Conservation (phyloP, 768 basidiomycete genomes). For the Boletus subcaerulescens region DNA sequence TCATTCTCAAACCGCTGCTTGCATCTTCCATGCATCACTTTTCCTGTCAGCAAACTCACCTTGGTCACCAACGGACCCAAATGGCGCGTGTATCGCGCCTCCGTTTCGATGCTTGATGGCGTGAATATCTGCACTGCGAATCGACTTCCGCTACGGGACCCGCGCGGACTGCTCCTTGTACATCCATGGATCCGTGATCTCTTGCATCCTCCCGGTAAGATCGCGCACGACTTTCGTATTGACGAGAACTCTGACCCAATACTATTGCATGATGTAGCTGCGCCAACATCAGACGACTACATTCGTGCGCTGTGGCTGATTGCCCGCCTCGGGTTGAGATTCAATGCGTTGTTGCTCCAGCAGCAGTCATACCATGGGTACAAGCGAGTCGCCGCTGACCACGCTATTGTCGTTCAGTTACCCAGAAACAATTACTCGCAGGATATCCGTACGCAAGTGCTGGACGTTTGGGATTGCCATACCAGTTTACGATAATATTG, state of each 20-base stretch:
- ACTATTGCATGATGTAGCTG: not conserved
- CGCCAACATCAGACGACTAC: not conserved
- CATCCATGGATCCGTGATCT: constrained; percentile 4
- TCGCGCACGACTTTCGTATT: not conserved
- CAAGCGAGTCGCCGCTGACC: constrained; percentile 7
- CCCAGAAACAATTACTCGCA: not conserved
- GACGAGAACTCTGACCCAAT: not conserved
- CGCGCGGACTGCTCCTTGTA: not conserved
- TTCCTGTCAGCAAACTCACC: not conserved
- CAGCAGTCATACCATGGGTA: not conserved
- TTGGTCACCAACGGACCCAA: not conserved
- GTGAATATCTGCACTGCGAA: not conserved
- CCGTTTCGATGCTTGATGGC: not conserved
- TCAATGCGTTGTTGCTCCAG: constrained; percentile 1
- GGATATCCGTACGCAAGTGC: not conserved
- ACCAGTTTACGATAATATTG: not conserved
- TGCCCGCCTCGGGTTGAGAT: constrained; percentile 1
- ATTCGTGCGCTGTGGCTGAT: constrained; percentile 1
- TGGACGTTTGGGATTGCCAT: not conserved
- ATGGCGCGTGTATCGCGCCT: not conserved
- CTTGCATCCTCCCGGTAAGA: too few relatives aligned
- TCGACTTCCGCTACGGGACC: not conserved
- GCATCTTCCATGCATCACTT: constrained; percentile 3
- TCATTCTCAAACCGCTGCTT: not conserved
- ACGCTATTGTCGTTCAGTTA: not conserved